A percentile compares a stretch with the other conserved stretches of the same genome.
Evolutionary conservation across 768 basidiomycete genomes (phyloP).

Genomic region (Lactarius indigo): DNA sequence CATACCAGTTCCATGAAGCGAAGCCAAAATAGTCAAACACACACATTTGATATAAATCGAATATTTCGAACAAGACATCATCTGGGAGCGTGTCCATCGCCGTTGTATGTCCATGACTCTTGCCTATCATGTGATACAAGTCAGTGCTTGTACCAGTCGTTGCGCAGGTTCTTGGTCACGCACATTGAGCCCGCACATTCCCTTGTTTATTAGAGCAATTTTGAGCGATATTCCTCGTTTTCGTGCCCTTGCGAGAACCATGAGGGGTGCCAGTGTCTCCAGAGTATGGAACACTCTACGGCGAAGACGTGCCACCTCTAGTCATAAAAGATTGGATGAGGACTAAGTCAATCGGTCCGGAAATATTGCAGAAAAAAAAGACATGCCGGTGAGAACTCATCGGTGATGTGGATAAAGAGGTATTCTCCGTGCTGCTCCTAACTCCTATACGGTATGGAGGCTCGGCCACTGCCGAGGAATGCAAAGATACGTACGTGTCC

Average conservation of each 20-base stretch:
- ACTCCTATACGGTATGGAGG: too few relatives aligned
- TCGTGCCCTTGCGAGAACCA: not conserved
- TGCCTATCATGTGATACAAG: not conserved
- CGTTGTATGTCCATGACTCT: not conserved
- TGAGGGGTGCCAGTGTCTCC: not conserved
- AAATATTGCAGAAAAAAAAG: too few relatives aligned
- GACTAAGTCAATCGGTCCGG: too few relatives aligned
- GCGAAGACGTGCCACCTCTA: too few relatives aligned
- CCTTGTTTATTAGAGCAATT: not conserved
- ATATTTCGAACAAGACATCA: not conserved
- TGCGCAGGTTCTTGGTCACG: not conserved
- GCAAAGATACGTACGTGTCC: too few relatives aligned
- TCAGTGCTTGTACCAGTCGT: not conserved
- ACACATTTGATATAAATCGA: too few relatives aligned
- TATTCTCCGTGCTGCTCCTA: too few relatives aligned
- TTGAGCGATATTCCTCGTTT: not conserved
- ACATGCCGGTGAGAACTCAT: too few relatives aligned
- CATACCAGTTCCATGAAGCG: not conserved
- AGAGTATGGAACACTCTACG: not conserved
- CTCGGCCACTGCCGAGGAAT: too few relatives aligned
- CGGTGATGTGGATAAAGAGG: too few relatives aligned
- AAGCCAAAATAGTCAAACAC: not conserved
- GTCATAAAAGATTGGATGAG: too few relatives aligned
- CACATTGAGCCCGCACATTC: not conserved
- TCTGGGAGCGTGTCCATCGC: not conserved